These are phyloP conservation scores for Leccinum subatratum DNA, from an alignment of 1,284 basidiomycete species.

Conservation along the genomic window DNA sequence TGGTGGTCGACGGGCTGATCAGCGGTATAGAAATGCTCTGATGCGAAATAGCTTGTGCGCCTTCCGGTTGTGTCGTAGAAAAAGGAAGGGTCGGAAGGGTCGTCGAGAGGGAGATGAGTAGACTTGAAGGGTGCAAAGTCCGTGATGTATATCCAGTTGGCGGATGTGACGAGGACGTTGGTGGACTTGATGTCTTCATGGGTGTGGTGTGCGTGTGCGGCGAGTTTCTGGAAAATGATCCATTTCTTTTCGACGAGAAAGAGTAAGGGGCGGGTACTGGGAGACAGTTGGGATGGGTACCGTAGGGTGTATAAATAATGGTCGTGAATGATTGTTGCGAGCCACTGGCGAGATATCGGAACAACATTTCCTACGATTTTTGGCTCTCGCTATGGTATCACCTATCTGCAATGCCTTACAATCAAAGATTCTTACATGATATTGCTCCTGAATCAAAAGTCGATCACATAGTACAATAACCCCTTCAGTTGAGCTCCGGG, in stretches of 20 bases:
- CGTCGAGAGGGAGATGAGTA: conserved; percentile 90
- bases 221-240: conserved; percentile 93
- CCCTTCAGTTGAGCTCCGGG: too few relatives aligned
- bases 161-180: conserved; percentile 94
- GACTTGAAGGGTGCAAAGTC: conserved; percentile 99
- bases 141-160: conserved; percentile 92
- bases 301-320: too few relatives aligned
- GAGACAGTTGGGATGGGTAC: neutral
- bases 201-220: conserved; percentile 79
- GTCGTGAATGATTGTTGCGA: too few relatives aligned
- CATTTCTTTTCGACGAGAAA: conserved; percentile 93
- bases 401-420: too few relatives aligned
- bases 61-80: conserved; percentile 95
- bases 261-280: conserved; percentile 92
- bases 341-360: too few relatives aligned
- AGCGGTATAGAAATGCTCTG: conserved; percentile 89
- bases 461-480: too few relatives aligned
- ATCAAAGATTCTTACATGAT: too few relatives aligned
- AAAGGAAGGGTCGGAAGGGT: conserved; percentile 96
- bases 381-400: too few relatives aligned
- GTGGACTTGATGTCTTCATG: conserved; percentile 99
- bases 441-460: too few relatives aligned
- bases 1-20: conserved; percentile 32
- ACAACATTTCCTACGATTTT: too few relatives aligned
- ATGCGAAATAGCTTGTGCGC: conserved; percentile 93